Base-by-base conservation (phyloP, 805 yeast genomes). In the Metschnikowia kunwiensis region DNA sequence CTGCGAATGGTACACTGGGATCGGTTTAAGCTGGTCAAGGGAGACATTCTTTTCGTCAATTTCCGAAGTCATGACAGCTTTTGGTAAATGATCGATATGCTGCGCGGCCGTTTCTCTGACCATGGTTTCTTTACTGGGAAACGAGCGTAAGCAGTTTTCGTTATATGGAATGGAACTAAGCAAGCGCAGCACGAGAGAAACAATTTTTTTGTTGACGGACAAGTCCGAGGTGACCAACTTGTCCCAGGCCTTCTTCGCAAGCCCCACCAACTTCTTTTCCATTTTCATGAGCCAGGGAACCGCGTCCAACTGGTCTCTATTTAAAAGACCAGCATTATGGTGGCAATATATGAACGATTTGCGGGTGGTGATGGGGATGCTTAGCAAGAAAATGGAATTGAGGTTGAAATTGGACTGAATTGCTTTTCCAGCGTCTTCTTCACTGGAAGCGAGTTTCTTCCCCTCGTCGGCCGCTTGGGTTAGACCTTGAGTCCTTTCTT, bases 121-220 rank as follows among this genome's bases (percentile, higher is more conserved):
- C 59, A 85, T 72, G 23, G 80, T 65, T 24, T 64, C 60, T 39
- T 75, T 72, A 3, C 88, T 78, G 1, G 97, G 97, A 16, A 91
- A 75, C 2, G 91, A 75, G 42, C 78, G 69, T 41, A 89, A 65
- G 30, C 87, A 75, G 50, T 77, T 74, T 53, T 89, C 97, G 46
- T 81, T 79, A 76, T 91, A 89, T 2, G 91, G 86, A 5, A 85
- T 77, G 15, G 77, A 68, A 34, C 75, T 73, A 47, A 88, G 57
- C 25, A 82, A 66, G 36, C 56, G 58, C 27, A 75, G 70, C 11
- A 81, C 74, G 43, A 66, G 65, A 3, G 53, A 33, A 2, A 83
- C 87, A 29, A 88, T 72, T 36, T 66, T 70, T 45, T 72, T 64
- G 57, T 86, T 86, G 50, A 82, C 60, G 7, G 65, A 53, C 24